Conservation (phyloP, 805 yeast genomes). For the Cyberlindnera mississippiensis region DNA sequence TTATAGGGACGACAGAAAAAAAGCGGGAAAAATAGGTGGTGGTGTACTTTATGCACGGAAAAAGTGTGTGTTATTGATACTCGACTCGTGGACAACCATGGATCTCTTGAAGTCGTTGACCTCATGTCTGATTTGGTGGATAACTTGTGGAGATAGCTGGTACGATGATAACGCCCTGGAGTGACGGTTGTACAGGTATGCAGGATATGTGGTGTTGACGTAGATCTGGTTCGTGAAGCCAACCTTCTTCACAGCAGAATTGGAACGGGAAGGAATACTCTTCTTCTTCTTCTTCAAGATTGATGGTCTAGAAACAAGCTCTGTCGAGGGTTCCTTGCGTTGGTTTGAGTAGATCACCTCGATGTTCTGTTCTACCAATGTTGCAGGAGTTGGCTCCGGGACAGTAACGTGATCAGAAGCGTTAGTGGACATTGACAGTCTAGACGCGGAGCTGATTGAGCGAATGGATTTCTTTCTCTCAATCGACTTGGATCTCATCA, state of each 20-base stretch:
- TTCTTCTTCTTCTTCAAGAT: slow-evolving; percentile 7
- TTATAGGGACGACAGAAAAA: not conserved
- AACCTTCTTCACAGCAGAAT: slow-evolving; percentile 29
- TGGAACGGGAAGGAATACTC: too few species aligned
- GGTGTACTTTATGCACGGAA: slow-evolving; percentile 36
- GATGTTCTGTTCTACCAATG: slow-evolving; percentile 3
- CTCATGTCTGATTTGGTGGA: slow-evolving; percentile 58
- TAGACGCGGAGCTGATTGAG: slow-evolving; percentile 27
- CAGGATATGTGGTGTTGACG: slow-evolving; percentile 50
- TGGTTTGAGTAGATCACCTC: slow-evolving; percentile 19
- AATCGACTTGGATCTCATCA: slow-evolving; percentile 33
- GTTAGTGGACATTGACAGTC: slow-evolving; percentile 6
- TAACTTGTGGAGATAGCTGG: slow-evolving; percentile 44
- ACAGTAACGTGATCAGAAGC: slow-evolving; percentile 10
- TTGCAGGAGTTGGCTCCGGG: not conserved
- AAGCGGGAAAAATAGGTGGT: not conserved
- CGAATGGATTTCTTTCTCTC: slow-evolving; percentile 34
- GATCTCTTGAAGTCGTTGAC: slow-evolving; percentile 62
- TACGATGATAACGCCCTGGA: slow-evolving; percentile 36
- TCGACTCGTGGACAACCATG: slow-evolving; percentile 65
- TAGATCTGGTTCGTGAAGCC: slow-evolving; percentile 44
- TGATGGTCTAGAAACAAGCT: slow-evolving; percentile 2
- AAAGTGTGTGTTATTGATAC: slow-evolving; percentile 61
- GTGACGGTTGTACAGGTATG: slow-evolving; percentile 51
- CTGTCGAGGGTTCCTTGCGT: slow-evolving; percentile 9